Evolutionary conservation across 805 yeast genomes (phyloP).

Genomic region (Kregervanrija fluxuum): DNA sequence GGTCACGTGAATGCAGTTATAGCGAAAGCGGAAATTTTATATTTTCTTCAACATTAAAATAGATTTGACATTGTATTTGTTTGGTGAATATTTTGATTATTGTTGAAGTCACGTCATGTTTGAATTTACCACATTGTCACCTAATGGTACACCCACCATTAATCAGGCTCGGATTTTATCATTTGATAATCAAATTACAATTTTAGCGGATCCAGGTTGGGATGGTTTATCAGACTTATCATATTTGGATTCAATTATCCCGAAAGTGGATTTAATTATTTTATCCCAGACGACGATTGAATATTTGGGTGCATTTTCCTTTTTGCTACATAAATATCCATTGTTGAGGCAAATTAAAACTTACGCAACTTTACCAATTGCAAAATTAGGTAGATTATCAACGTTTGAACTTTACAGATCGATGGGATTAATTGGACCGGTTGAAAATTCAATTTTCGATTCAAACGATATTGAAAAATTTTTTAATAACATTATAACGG

Average conservation of each 20-base stretch:
- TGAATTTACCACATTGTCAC: slow-evolving; percentile 18
- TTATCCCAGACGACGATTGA: slow-evolving; percentile 83
- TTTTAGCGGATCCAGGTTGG: slow-evolving; percentile 75
- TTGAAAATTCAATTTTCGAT: slow-evolving; percentile 48
- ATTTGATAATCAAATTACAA: slow-evolving; percentile 46
- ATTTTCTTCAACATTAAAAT: no score
- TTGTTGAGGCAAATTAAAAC: slow-evolving; percentile 61
- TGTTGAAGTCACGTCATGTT: slow-evolving; percentile 11
- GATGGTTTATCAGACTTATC: slow-evolving; percentile 41
- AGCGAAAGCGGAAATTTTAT: no score
- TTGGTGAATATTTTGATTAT: neutral
- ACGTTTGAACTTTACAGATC: slow-evolving; percentile 78
- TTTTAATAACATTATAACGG: slow-evolving; percentile 60
- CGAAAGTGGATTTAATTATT: slow-evolving; percentile 56
- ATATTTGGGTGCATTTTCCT: slow-evolving; percentile 72
- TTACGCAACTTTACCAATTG: slow-evolving; percentile 85
- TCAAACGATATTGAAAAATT: slow-evolving; percentile 69
- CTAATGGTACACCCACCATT: slow-evolving; percentile 10
- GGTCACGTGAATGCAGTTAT: no score
- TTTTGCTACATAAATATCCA: slow-evolving; percentile 53
- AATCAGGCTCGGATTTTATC: slow-evolving; percentile 36
- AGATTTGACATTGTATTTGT: no score
- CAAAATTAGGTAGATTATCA: slow-evolving; percentile 77
- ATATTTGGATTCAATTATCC: slow-evolving; percentile 35
- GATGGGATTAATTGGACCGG: slow-evolving; percentile 70